Evolutionary conservation across 2,329 filamentous ascomycete species (phyloP), one percentile per base, ranked within the genome.

Genomic region (Arthrobotrys sinensis): DNA sequence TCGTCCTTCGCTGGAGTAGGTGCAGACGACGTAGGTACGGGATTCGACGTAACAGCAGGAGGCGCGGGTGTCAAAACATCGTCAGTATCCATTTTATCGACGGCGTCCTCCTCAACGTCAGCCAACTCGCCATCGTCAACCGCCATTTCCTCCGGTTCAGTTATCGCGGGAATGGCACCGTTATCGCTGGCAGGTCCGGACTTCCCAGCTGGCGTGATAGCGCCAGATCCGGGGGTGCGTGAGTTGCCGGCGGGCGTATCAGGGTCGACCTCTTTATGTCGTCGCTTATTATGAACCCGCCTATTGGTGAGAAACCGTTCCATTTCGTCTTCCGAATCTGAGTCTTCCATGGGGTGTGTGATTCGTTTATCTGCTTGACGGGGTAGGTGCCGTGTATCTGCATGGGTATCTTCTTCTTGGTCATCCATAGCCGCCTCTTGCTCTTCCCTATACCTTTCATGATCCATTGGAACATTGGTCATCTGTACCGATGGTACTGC

Each of bases 341-440:
- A 79, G 11, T 91, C 84, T 81, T 91, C 90, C 55, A 87, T 89
- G 6, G 89, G 86, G 67, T 89, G 88, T 68, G 88, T 87, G 36
- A 89, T 86, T 62, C 88, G 88, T 80, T 89, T 87, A 80, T 92
- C 90, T 82, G 89, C 89, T 60, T 87, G 86, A 28, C 89, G 87
- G 81, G 90, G 87, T 0, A 89, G 91, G 76, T 87, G 87, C 32
- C 90, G 86, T 63, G 86, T 86, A 81, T 92, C 90, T 55, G 89
- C 88, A 81, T 90, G 89, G 57, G 76, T 72, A 76, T 91, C 90
- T 52, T 88, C 88, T 75, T 92, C 90, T 6, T 89, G 80, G 80
- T 92, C 90, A 78, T 91, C 90, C 46, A 91, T 85, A 40, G 88
- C 87, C 19, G 88, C 90, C 82, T 92, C 90, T 36, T 88, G 88